Conservation (phyloP, 768 basidiomycete genomes). For the Tulasnella sp. region DNA sequence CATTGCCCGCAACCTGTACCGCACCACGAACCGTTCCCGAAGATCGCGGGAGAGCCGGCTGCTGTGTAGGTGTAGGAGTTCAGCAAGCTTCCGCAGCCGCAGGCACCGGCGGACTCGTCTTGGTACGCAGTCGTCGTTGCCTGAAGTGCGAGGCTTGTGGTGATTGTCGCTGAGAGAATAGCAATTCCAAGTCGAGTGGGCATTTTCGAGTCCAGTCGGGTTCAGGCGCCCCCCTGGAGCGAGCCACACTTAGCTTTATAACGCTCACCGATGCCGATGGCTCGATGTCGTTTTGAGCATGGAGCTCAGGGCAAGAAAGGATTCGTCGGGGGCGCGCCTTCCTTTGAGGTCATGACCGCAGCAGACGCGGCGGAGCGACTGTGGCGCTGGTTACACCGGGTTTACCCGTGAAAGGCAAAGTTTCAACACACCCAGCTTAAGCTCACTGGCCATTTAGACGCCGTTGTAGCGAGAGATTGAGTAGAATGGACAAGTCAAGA, state of each 20-base stretch:
- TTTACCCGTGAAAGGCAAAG: background rate
- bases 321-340: background rate
- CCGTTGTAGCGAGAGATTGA: background rate
- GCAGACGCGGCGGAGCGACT: background rate
- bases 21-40: slow-evolving; percentile 1
- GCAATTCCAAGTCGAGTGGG: background rate
- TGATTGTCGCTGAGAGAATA: background rate
- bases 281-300: too few species aligned
- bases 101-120: background rate
- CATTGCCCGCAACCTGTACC: background rate
- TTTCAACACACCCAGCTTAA: too few species aligned
- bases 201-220: background rate
- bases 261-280: too few species aligned
- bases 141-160: background rate
- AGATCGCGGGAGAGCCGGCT: background rate
- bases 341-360: background rate
- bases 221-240: too few species aligned
- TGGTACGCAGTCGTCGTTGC: background rate
- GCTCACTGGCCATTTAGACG: background rate
- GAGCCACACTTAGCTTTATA: background rate
- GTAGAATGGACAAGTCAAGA: background rate
- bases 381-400: background rate
- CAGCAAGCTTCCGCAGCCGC: background rate
- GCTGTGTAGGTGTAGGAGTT: background rate
- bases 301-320: too few species aligned